Percentiles rank a stretch among this genome's conserved stretches.
These are phyloP conservation scores for Hebeloma cylindrosporum DNA, from an alignment of 768 basidiomycete genomes.

Conservation along the genomic window DNA sequence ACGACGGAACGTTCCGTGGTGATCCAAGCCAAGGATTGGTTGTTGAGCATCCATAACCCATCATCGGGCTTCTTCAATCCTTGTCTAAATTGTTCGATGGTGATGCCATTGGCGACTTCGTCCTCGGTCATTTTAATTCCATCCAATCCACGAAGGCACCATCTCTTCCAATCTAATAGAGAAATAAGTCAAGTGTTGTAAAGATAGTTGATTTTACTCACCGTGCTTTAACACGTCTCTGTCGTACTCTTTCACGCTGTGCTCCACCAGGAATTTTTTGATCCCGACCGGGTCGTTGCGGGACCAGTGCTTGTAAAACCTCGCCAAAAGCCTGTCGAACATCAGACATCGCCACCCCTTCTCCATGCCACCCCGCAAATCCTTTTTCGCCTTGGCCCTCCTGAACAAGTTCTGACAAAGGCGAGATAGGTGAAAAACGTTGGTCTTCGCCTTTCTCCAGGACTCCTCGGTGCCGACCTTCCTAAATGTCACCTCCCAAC, in stretches of 20 bases:
- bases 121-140: conserved; percentile 37
- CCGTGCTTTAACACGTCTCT: conserved; percentile 38
- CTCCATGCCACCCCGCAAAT: conserved; percentile 27
- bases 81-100: conserved; percentile 24
- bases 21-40: conserved; percentile 13
- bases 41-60: conserved; percentile 20
- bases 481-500: conserved; percentile 37
- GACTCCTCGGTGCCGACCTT: conserved; percentile 22
- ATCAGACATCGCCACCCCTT: conserved; percentile 39
- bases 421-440: conserved; percentile 41
- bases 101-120: conserved; percentile 34
- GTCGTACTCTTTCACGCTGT: conserved; percentile 38
- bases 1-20: conserved; percentile 8
- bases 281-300: conserved; percentile 35
- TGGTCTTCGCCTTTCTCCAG: conserved; percentile 39
- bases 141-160: conserved; percentile 37
- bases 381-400: conserved; percentile 32
- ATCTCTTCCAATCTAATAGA: conserved; percentile 37
- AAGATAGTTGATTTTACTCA: conserved; percentile 16
- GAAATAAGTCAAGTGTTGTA: not conserved
- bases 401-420: conserved; percentile 35
- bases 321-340: conserved; percentile 42
- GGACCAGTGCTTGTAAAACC: conserved; percentile 43
- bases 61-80: conserved; percentile 19
- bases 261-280: conserved; percentile 35